Conservation (phyloP, 805 yeast species). For the Scheffersomyces amazonensis region DNA sequence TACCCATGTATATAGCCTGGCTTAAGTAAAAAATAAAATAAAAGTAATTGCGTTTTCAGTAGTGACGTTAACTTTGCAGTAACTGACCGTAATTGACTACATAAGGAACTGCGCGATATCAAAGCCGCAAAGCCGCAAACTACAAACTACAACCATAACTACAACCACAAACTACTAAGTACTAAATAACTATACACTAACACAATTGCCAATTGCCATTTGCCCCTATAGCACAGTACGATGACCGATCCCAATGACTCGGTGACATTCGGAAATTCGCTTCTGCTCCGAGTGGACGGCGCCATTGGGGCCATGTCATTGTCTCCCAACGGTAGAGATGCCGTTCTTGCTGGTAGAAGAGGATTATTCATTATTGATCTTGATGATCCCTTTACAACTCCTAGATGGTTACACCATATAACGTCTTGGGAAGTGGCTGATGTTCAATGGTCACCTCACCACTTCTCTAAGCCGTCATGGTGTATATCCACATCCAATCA, state of each 20-base stretch:
- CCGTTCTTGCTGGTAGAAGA: conserved; percentile 78
- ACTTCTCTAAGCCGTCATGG: conserved; percentile 76
- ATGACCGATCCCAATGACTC: conserved; percentile 31
- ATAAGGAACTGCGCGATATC: too few relatives aligned
- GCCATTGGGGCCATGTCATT: conserved; percentile 89
- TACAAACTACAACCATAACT: too few relatives aligned
- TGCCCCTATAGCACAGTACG: conserved; percentile 1
- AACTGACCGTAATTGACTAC: too few relatives aligned
- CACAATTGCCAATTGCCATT: too few relatives aligned
- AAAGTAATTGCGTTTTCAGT: too few relatives aligned
- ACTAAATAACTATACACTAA: too few relatives aligned
- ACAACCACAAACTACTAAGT: too few relatives aligned
- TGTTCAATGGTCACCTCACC: conserved; percentile 97
- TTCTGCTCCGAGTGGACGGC: conserved; percentile 84
- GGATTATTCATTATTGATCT: conserved; percentile 90
- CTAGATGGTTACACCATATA: conserved; percentile 87
- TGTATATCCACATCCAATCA: conserved; percentile 93
- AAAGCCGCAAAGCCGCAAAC: too few relatives aligned
- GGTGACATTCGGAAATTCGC: conserved; percentile 73
- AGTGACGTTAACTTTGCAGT: too few relatives aligned
- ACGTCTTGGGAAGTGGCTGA: conserved; percentile 99
- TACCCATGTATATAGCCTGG: not conserved
- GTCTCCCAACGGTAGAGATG: conserved; percentile 89
- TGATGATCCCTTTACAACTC: conserved; percentile 93
- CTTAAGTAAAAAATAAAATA: too few relatives aligned